Conservation (phyloP, 73 alveolate species). For the Stentor coeruleus region DNA sequence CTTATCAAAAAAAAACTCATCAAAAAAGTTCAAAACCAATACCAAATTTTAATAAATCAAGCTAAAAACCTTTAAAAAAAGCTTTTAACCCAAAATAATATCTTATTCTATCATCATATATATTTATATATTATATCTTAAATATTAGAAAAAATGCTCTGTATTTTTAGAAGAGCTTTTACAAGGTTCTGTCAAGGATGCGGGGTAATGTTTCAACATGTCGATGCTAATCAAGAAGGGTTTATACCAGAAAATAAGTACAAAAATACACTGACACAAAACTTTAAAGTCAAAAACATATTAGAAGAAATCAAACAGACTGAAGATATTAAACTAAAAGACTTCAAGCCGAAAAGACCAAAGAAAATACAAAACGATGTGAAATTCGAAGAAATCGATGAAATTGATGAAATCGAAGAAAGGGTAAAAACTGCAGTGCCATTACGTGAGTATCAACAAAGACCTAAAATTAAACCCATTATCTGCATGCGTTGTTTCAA, state of each 20-base stretch:
- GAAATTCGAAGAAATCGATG: background rate
- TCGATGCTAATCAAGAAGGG: constrained; percentile 35
- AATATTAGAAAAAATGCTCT: too few relatives aligned
- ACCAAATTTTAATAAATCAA: too few relatives aligned
- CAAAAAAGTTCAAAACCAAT: too few relatives aligned
- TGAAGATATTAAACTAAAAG: constrained; percentile 25
- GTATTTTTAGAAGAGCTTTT: background rate
- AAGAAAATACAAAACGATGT: background rate
- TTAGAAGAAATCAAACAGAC: background rate
- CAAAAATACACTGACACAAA: constrained; percentile 11
- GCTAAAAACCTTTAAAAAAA: too few relatives aligned
- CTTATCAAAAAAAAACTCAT: too few relatives aligned
- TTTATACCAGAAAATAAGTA: constrained; percentile 27
- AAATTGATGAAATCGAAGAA: constrained; percentile 12
- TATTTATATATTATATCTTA: too few relatives aligned
- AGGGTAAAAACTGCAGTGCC: background rate
- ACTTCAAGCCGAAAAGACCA: constrained; percentile 24
- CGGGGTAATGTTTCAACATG: constrained; percentile 37
- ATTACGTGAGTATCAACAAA: background rate
- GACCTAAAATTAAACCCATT: background rate
- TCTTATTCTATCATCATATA: too few relatives aligned
- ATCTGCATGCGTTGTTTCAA: constrained; percentile 2
- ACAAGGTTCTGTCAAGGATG: constrained; percentile 39
- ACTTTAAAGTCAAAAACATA: background rate
- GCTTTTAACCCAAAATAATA: too few relatives aligned